Evolutionary conservation across 768 basidiomycete species (phyloP), one percentile per base, ranked within the genome.

Genomic region (Neoboletus subvelutipes): DNA sequence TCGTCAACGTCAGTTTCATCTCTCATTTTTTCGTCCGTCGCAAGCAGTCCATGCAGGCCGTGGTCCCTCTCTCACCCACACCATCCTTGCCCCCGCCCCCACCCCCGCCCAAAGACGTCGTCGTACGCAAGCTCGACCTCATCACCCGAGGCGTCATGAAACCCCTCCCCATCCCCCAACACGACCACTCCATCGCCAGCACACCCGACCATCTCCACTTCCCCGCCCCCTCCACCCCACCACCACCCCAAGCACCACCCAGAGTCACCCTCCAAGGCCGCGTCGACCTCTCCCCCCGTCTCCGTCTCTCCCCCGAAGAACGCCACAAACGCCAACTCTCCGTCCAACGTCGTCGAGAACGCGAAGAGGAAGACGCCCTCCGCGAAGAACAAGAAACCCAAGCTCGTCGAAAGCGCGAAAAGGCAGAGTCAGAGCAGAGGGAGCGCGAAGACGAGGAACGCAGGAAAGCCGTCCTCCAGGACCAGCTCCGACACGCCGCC

Each of bases 371-470:
- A 50, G 71, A 75, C 39, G 78, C 78, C 5, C 31, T 75, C 34
- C 68, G 65, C 55, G 78, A 80, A 58, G 84, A 86, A 61, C 72
- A 65, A 36, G 70, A 74, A 57, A 69, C 75, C 50, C 78, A 80
- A 59, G 72, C 72, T 1, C 66, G 66, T 39, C 56, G n/a, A 1
- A 28, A 17, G 5, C 65, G 60, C 28, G 66, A 66, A 18, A 65
- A 62, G 11, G 54, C 45, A 53, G 65, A 67, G 26, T 46, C 57
- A 3, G 60, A 65, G 26, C 66, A 57, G 46, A 26, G 33, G 0
- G 71, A 68, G 20, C 72, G 75, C 64, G 83, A 81, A 59, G 77
- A 80, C 45, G 76, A 77, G 46, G 60, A 73, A 20, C 54, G 69
- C 63, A 71, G 71, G 54, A 75, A 76, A 59, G 77, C 79, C 45